Evolutionary conservation across 257 asterid genomes (phyloP).

Genomic region (Anisodus tanguticus): DNA sequence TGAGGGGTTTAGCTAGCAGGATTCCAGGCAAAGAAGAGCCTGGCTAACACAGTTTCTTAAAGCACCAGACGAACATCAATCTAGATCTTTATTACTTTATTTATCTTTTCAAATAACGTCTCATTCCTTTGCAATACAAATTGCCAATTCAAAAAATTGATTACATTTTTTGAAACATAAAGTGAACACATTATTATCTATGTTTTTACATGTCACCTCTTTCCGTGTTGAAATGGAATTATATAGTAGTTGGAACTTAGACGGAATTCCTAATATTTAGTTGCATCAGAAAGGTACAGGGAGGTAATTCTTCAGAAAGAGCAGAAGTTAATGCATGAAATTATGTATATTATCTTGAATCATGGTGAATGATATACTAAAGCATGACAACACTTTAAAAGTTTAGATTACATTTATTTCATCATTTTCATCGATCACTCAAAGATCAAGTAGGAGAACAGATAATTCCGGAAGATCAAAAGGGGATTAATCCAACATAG

Average conservation of each 20-base stretch:
- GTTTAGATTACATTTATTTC: background rate
- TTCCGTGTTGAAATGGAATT: background rate
- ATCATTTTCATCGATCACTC: background rate
- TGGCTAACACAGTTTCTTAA: background rate
- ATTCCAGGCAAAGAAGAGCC: background rate
- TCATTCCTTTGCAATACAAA: background rate
- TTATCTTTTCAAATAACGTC: background rate
- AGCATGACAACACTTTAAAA: background rate
- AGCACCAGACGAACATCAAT: background rate
- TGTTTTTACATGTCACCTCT: background rate
- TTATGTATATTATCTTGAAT: background rate
- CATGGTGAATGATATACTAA: background rate
- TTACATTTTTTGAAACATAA: background rate
- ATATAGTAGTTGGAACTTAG: background rate
- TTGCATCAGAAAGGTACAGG: background rate
- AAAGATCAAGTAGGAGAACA: background rate
- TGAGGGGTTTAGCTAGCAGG: background rate
- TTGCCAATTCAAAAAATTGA: background rate
- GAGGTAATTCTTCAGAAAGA: background rate
- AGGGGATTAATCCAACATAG: background rate
- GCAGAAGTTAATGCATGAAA: background rate
- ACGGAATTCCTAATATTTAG: background rate
- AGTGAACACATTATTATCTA: background rate
- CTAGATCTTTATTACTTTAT: constrained; percentile 1
- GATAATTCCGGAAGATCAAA: background rate